Conservation (phyloP, 257 asterid species). For the Anisodus tanguticus region DNA sequence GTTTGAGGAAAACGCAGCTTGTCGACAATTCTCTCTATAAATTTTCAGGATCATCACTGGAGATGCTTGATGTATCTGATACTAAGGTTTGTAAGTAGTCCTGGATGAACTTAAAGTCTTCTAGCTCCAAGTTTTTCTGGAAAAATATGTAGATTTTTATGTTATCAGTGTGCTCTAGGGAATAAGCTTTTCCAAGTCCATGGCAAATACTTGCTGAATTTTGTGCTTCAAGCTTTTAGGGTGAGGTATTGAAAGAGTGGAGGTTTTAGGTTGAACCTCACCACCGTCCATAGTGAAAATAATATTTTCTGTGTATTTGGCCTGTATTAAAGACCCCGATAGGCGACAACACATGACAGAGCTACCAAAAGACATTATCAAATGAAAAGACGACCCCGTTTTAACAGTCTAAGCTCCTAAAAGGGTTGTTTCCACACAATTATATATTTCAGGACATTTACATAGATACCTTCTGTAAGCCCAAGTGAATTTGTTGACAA, state of each 20-base stretch:
- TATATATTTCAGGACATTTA: background rate
- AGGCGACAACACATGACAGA: background rate
- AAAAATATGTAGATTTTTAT: constrained; percentile 7
- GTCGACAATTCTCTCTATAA: constrained; percentile 58
- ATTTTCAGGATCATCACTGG: constrained; percentile 70
- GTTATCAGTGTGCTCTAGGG: background rate
- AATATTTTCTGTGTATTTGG: background rate
- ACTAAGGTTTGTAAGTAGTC: constrained; percentile 57
- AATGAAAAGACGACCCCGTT: background rate
- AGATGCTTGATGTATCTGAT: constrained; percentile 84
- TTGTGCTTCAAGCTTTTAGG: constrained; percentile 1
- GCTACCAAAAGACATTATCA: background rate
- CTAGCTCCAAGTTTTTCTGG: background rate
- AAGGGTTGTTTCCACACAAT: no score
- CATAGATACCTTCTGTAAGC: background rate
- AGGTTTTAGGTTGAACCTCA: background rate
- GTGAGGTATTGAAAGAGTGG: background rate
- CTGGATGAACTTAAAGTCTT: constrained; percentile 7
- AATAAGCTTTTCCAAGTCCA: background rate
- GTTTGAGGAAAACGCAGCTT: constrained; percentile 67
- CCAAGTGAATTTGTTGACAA: background rate
- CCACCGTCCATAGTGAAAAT: background rate
- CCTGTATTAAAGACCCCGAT: background rate
- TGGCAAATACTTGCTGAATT: background rate
- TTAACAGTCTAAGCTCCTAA: constrained; percentile 1